A percentile compares a stretch with the other conserved stretches of the same genome.
Evolutionary conservation across 1,139 yeast genomes (phyloP).

Genomic region (Meyerozyma smithsonii): DNA sequence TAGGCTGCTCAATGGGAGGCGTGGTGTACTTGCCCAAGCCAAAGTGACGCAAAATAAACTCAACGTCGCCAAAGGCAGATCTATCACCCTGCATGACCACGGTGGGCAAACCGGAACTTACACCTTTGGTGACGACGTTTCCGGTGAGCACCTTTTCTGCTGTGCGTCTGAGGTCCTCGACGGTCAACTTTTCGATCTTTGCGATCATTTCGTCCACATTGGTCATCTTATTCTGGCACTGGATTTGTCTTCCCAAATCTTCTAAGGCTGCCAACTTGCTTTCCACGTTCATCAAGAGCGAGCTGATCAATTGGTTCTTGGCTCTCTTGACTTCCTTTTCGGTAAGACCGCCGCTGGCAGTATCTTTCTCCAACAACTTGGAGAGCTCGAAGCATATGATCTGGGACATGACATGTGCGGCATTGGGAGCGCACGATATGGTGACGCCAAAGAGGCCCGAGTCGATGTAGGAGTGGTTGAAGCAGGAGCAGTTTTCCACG

Average conservation of each 20-base stretch:
- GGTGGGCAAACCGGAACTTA: slow-evolving; percentile 65
- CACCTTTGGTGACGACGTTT: slow-evolving; percentile 44
- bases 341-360: slow-evolving; percentile 57
- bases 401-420: slow-evolving; percentile 79
- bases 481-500: slow-evolving; percentile 82
- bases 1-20: slow-evolving; percentile 24
- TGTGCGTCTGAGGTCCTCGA: slow-evolving; percentile 64
- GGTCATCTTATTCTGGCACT: slow-evolving; percentile 74
- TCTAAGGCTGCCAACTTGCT: slow-evolving; percentile 88
- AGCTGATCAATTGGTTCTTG: slow-evolving; percentile 86
- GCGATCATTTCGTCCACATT: slow-evolving; percentile 79
- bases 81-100: slow-evolving; percentile 87
- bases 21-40: slow-evolving; percentile 58
- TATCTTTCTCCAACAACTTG: slow-evolving; percentile 49
- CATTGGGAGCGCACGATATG: slow-evolving; percentile 78
- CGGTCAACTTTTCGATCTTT: slow-evolving; percentile 64
- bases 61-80: slow-evolving; percentile 80
- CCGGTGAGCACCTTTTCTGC: slow-evolving; percentile 78
- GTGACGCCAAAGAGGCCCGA: slow-evolving; percentile 91
- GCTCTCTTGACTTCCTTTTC: slow-evolving; percentile 79
- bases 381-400: slow-evolving; percentile 74
- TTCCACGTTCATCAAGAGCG: slow-evolving; percentile 88
- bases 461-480: slow-evolving; percentile 87
- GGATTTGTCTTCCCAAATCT: slow-evolving; percentile 93
- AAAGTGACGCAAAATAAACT: slow-evolving; percentile 56